These are phyloP conservation scores for Spinacia oleracea DNA, from an alignment of 179 eudicot species.

Conservation along the genomic window DNA sequence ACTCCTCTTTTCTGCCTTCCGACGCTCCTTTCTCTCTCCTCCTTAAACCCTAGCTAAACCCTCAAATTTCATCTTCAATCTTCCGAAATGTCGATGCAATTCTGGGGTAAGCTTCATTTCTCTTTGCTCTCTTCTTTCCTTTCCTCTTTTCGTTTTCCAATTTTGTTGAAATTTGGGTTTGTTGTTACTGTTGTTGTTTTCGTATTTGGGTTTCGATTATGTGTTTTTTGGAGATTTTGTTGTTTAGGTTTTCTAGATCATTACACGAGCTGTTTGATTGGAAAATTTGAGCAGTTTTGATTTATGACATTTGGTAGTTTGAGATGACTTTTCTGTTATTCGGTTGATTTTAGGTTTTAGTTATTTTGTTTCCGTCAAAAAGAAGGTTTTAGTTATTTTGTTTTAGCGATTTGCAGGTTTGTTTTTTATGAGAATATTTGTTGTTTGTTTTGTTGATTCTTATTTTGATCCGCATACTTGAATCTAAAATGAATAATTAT, in stretches of 20 bases:
- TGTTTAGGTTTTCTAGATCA: background rate
- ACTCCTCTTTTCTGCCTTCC: background rate
- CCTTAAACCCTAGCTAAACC: conserved; percentile 9
- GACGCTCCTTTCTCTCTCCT: background rate
- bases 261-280: background rate
- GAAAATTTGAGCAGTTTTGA: background rate
- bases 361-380: background rate
- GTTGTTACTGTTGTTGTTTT: background rate
- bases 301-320: background rate
- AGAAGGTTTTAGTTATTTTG: background rate
- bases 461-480: background rate
- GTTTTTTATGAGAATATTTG: background rate
- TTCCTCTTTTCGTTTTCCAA: background rate
- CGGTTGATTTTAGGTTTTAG: background rate
- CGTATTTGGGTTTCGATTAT: background rate
- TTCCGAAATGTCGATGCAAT: conserved; percentile 11
- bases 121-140: background rate
- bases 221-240: background rate
- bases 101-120: conserved; percentile 5
- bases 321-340: background rate
- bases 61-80: background rate
- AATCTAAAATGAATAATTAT: too few relatives aligned
- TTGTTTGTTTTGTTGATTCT: background rate
- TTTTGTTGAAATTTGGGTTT: background rate
- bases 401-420: background rate